Conservation (phyloP, 2,329 filamentous ascomycete species). For the Penicillium thymicola region DNA sequence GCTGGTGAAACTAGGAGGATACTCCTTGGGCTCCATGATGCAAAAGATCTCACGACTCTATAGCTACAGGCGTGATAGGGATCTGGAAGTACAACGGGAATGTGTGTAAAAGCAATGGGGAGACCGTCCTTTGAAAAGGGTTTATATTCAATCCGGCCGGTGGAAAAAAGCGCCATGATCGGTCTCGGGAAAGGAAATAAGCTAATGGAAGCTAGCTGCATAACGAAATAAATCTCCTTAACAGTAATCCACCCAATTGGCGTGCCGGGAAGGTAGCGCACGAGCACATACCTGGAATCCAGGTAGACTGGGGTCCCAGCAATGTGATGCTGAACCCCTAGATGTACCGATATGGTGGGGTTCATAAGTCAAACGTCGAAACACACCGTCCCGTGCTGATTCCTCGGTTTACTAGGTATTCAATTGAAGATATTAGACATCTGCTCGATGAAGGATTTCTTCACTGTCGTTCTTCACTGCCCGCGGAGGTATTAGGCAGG, state of each 20-base stretch:
- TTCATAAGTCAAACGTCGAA: not conserved
- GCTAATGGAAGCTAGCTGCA: slow-evolving; percentile 6
- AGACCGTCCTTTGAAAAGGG: not conserved
- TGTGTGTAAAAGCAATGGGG: not conserved
- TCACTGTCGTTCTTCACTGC: not conserved
- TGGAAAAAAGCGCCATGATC: not conserved
- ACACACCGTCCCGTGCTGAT: not conserved
- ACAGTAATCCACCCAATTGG: not conserved
- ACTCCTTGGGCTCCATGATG: slow-evolving; percentile 9
- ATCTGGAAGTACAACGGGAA: not conserved
- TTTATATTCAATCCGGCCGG: not conserved
- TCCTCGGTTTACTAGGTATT: not conserved
- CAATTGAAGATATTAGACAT: not conserved
- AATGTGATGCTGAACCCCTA: slow-evolving; percentile 16
- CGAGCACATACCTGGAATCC: slow-evolving; percentile 13
- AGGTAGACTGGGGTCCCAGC: slow-evolving; percentile 3
- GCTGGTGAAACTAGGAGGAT: slow-evolving; percentile 8
- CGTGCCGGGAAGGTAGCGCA: not conserved
- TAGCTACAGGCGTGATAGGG: not conserved
- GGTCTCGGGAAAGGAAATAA: not conserved
- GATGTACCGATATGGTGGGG: slow-evolving; percentile 3
- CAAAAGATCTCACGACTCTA: not conserved
- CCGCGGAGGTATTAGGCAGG: not conserved
- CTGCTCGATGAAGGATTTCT: not conserved
- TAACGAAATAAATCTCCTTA: slow-evolving; percentile 13